These are phyloP conservation scores for Pseudogymnoascus sp. DNA, from an alignment of 2,329 filamentous ascomycete species.

Conservation along the genomic window DNA sequence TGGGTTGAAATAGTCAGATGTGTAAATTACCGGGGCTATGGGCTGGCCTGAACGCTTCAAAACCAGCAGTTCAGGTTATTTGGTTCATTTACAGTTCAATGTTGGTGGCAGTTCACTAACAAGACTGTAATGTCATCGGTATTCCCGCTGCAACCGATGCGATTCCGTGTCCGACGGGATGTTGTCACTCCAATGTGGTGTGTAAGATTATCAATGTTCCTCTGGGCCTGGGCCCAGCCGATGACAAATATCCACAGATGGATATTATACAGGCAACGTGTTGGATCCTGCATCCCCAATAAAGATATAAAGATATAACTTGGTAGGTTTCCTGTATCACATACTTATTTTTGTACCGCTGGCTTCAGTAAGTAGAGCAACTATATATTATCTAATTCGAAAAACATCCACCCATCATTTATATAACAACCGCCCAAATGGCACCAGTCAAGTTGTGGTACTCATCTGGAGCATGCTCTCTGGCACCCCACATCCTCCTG, in stretches of 20 bases:
- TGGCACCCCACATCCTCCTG: slow-evolving; percentile 28
- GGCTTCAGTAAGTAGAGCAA: background rate
- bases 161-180: background rate
- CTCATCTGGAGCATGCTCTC: slow-evolving; percentile 25
- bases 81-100: background rate
- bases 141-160: background rate
- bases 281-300: background rate
- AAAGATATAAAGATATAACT: background rate
- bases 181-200: background rate
- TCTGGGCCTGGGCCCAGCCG: background rate
- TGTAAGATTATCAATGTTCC: background rate
- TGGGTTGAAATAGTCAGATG: background rate
- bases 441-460: slow-evolving; percentile 23
- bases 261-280: background rate
- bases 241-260: background rate
- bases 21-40: background rate
- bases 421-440: slow-evolving; percentile 10
- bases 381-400: background rate
- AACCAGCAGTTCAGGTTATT: background rate
- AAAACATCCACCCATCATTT: background rate
- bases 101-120: too few relatives aligned
- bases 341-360: background rate
- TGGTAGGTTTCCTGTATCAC: background rate
- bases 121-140: too few relatives aligned
- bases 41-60: too few relatives aligned